Base-by-base conservation (phyloP, 1,284 basidiomycete genomes). In the Tranzscheliella williamsii region DNA sequence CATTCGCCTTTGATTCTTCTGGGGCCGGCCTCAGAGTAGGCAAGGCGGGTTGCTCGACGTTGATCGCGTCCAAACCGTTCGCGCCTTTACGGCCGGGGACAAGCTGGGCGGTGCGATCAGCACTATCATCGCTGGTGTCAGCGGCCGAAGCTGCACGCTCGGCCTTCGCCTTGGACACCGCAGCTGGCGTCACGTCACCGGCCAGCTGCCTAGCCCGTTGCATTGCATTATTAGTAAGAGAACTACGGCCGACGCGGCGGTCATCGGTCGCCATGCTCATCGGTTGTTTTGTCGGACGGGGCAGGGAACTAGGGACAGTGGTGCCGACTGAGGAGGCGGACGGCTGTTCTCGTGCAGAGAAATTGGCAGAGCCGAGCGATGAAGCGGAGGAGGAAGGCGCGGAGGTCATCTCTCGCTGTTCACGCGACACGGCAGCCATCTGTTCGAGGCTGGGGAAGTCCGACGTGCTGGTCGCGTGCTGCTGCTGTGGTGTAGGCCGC, bases 401-500 rank as follows among this genome's bases (percentile, higher is more conserved):
- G 32, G 31, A 61, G 54, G 8, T 40, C 47, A 39, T 46, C 58
- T 16, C 52, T 12, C 52, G 48, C 22, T 48, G 45, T 22, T 63
- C 60, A n/a, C 51, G 47, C 17, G 48, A 50, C 2, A 36, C 51
- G n/a, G 58, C 48, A 20, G 60, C 60, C 60, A 63, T 63, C 45
- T 56, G 47, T 18, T 56, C 48, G 20, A 63, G 45, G 40, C 60
- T 63, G 15, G 60, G 60, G 22, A 62, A 62, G 30, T 55, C 44
- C 30, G 52, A 47, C 5, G 22, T 4, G 21, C 16, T 20, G 4
- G 16, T 34, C 35, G 29, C 27, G 23, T 12, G 42, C 41, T 9
- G 38, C 21, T n/a, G 23, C 8, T 8, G 5, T 21, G 38, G 26
- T 11, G 26, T 39, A n/a, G 24, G 13, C n/a, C 5, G n/a, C 6